A percentile compares a stretch with the other conserved stretches of the same genome.
Conservation (phyloP, 2,329 filamentous ascomycete species). For the Xylaria polymorpha region DNA sequence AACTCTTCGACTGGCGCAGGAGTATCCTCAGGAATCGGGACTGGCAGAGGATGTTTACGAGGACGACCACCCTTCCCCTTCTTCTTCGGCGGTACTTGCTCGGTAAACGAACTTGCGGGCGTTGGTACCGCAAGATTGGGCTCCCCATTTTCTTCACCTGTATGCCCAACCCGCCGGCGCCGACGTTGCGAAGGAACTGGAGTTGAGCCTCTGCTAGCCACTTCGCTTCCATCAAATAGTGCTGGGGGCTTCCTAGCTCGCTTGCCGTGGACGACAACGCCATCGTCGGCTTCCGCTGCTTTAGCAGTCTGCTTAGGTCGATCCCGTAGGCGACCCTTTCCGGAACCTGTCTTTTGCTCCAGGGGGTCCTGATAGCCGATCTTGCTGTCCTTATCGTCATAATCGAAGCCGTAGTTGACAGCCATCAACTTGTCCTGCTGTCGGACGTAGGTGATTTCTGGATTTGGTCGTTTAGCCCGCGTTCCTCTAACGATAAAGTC, state of each 20-base stretch:
- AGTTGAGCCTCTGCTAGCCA: constrained; percentile 64
- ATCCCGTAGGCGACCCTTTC: constrained; percentile 66
- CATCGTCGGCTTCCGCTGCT: constrained; percentile 65
- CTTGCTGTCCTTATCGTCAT: constrained; percentile 67
- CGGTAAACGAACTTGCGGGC: constrained; percentile 33
- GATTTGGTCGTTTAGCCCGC: constrained; percentile 57
- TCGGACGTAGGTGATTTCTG: constrained; percentile 58
- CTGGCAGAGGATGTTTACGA: constrained; percentile 46
- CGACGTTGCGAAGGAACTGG: constrained; percentile 53
- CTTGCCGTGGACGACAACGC: constrained; percentile 62
- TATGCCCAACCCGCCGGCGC: constrained; percentile 43
- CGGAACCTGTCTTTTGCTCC: constrained; percentile 65
- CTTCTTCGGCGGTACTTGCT: constrained; percentile 47
- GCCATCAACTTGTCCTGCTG: constrained; percentile 69
- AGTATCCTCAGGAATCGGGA: constrained; percentile 39
- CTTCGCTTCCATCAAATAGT: constrained; percentile 62
- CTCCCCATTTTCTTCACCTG: constrained; percentile 44
- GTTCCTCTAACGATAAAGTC: constrained; percentile 67
- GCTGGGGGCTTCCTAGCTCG: constrained; percentile 64
- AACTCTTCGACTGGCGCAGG: constrained; percentile 35
- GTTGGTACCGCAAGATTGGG: constrained; percentile 28
- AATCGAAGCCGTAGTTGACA: constrained; percentile 69
- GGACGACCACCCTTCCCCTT: constrained; percentile 49
- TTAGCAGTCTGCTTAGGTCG: constrained; percentile 69
- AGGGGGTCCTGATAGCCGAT: constrained; percentile 70